Percentiles rank a stretch among this genome's conserved stretches.
Evolutionary conservation across 179 eudicot species (phyloP).

Genomic region (Kewa caespitosa): DNA sequence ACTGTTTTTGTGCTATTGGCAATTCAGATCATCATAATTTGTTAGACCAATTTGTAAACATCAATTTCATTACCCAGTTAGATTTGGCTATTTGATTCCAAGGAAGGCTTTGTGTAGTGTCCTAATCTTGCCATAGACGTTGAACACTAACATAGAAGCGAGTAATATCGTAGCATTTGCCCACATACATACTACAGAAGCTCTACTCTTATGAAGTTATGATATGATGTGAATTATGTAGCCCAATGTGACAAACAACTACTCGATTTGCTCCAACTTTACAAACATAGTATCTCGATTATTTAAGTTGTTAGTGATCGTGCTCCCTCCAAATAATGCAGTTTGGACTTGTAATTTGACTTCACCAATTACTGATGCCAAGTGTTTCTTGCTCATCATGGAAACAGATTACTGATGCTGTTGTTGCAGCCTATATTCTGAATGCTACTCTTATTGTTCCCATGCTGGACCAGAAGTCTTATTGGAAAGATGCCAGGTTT

Average conservation of each 20-base stretch:
- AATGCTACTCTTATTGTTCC: slow-evolving; percentile 89
- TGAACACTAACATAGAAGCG: neutral
- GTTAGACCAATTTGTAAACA: slow-evolving; percentile 8
- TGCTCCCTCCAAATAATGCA: slow-evolving; percentile 6
- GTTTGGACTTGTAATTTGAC: slow-evolving; percentile 10
- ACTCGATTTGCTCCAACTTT: slow-evolving; percentile 25
- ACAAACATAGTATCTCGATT: slow-evolving; percentile 20
- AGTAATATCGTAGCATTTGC: neutral
- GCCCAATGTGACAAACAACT: slow-evolving; percentile 15
- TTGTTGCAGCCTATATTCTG: slow-evolving; percentile 75
- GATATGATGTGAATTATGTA: slow-evolving; percentile 15
- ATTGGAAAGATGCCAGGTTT: slow-evolving; percentile 87
- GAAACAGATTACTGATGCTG: slow-evolving; percentile 78
- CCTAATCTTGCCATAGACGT: neutral
- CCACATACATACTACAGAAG: slow-evolving; percentile 1
- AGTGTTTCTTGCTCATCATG: slow-evolving; percentile 18
- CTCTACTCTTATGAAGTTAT: neutral
- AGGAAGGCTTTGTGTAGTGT: neutral
- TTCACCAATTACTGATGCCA: neutral
- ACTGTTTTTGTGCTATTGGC: slow-evolving; percentile 17
- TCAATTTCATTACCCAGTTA: neutral
- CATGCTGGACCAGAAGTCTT: slow-evolving; percentile 71
- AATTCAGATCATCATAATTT: slow-evolving; percentile 14
- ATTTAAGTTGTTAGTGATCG: slow-evolving; percentile 8
- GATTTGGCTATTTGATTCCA: neutral